Evolutionary conservation across 371 early-diverging fungal genomes (phyloP).

Genomic region (Capillidium heterosporum): DNA sequence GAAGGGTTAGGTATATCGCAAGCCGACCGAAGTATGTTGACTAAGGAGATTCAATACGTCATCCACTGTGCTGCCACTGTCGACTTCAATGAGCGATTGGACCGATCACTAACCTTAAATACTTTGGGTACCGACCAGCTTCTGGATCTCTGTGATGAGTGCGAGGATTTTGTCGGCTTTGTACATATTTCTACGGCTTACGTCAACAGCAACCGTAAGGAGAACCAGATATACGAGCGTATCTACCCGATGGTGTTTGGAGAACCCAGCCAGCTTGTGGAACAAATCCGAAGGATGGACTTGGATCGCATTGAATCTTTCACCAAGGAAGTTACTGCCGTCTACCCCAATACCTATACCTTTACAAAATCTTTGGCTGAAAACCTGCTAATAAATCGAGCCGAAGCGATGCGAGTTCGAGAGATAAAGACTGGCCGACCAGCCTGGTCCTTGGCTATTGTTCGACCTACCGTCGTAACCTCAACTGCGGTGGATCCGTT

Average conservation of each 20-base stretch:
- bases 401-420: constrained; percentile 16
- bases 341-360: constrained; percentile 28
- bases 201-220: constrained; percentile 19
- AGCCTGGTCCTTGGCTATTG: constrained; percentile 23
- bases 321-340: constrained; percentile 12
- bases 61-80: constrained; percentile 35
- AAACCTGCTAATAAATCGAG: constrained; percentile 24
- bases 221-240: constrained; percentile 21
- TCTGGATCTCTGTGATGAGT: constrained; percentile 27
- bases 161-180: constrained; percentile 21
- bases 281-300: constrained; percentile 24
- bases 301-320: constrained; percentile 12
- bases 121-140: constrained; percentile 28
- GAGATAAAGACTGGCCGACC: constrained; percentile 11
- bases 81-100: constrained; percentile 28
- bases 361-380: constrained; percentile 36
- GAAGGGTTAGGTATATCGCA: constrained; percentile 25
- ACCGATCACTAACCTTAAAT: constrained; percentile 21
- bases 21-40: constrained; percentile 18
- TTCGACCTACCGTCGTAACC: constrained; percentile 29
- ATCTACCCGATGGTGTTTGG: constrained; percentile 26
- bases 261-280: constrained; percentile 23
- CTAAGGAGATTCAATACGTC: constrained; percentile 21
- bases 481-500: constrained; percentile 29
- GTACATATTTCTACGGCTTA: constrained; percentile 31